Evolutionary conservation across 1,284 basidiomycete species (phyloP), one percentile per base, ranked within the genome.

Genomic region (Rhodotorula sp.): DNA sequence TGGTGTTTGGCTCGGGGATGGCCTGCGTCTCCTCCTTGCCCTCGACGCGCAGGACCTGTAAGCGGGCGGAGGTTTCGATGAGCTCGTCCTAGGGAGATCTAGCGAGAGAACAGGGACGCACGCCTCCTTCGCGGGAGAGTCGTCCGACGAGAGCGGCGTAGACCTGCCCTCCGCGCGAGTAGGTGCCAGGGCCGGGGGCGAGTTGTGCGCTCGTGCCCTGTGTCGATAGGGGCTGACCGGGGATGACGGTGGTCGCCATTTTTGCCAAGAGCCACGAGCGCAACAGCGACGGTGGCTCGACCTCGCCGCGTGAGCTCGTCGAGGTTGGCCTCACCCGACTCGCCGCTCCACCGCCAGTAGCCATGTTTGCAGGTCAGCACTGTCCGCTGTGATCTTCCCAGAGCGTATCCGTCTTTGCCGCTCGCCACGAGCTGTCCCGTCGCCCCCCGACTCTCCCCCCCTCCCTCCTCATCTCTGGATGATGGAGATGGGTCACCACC

Each of bases 161-260:
- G 60, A 90, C 83, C 77, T 87, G 84, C 36, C 87, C 88, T 76
- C 89, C 86, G 70, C 86, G 84, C 46, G 83, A 77, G 80, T 94
- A 95, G 36, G 89, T 86, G 10, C 93, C 93, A 7, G 83, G 77
- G 13, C 91, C 91, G 27, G 89, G 82, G 76, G 86, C 85, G 17
- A 62, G 44, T 0, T 88, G 86, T 0, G 83, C 82, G 0, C 76
- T 44, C 6, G 86, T 87, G 51, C 85, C 84, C 7, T 87, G 85
- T 1, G 88, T 78, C 13, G 85, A 83, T 62, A 94, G 84, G 17
- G 91, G 91, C 82, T 96, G 93, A 12, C 93, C 93, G 64, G 93
- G 92, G 15, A 95, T 84, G 37, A 92, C 82, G 34, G 85, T 44
- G 3, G 59, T 29, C 17, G 69, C 61, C 74, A 76, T 73, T 0